Evolutionary conservation across 225 moss, liverwort and hornwort genomes (phyloP).

Genomic region (Physcomitrellopsis africana): DNA sequence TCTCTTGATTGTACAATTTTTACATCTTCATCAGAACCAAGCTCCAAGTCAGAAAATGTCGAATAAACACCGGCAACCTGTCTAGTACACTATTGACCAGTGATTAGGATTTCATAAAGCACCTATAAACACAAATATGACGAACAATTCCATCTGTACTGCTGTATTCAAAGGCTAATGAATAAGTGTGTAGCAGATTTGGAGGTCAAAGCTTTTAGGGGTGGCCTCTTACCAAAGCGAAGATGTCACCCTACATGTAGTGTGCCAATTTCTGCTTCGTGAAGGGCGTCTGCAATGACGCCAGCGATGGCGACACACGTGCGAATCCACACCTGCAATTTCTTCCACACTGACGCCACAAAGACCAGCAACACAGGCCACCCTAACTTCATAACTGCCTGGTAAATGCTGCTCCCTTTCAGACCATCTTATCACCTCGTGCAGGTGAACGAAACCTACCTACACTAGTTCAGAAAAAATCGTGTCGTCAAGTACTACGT

Average conservation of each 20-base stretch:
- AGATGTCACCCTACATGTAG: constrained; percentile 64
- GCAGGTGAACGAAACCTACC: too few species aligned
- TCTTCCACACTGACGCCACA: constrained; percentile 76
- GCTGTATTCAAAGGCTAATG: too few species aligned
- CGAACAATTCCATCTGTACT: too few species aligned
- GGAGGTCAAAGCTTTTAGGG: constrained; percentile 17
- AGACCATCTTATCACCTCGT: too few species aligned
- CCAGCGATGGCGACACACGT: constrained; percentile 75
- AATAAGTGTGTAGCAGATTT: constrained; percentile 2
- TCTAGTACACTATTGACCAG: constrained; percentile 8
- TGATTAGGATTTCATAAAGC: background rate
- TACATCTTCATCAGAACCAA: too few species aligned
- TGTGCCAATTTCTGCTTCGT: constrained; percentile 62
- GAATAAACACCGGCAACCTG: background rate
- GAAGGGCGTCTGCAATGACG: constrained; percentile 84
- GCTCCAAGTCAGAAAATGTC: too few species aligned
- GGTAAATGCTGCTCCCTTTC: background rate
- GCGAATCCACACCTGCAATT: constrained; percentile 78
- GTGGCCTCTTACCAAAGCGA: constrained; percentile 21
- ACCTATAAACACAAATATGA: background rate
- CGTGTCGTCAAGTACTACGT: too few species aligned
- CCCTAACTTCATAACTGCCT: constrained; percentile 67
- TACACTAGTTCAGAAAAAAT: too few species aligned
- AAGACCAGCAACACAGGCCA: constrained; percentile 84
- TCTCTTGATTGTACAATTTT: too few species aligned